phyloP scores from a whole-genome alignment of 2,329 filamentous ascomycete genomes.

The Sporothrix humicola region DNA sequence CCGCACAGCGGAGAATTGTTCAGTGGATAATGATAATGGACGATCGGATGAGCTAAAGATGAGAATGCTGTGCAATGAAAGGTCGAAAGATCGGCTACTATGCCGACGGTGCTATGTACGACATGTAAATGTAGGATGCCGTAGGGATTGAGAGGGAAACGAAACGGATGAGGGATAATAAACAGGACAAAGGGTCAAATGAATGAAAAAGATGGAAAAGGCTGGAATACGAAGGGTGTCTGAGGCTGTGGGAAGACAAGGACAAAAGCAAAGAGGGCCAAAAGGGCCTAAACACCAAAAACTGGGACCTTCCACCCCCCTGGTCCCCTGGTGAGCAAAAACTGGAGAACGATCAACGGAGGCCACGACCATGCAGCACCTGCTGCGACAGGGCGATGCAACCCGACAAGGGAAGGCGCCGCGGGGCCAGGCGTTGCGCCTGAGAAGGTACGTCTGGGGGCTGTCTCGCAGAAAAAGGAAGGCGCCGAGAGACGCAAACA shows the following conservation, averaged over 20 bases:
- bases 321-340: slow-evolving; percentile 20
- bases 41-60: not conserved
- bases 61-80: not conserved
- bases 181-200: slow-evolving; percentile 6
- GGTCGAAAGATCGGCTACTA: not conserved
- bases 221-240: slow-evolving; percentile 6
- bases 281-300: not conserved
- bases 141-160: not conserved
- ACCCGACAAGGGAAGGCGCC: slow-evolving; percentile 23
- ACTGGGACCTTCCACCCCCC: not conserved
- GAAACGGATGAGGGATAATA: slow-evolving; percentile 13
- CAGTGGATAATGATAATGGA: not conserved
- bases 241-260: not conserved
- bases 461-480: not conserved
- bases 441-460: slow-evolving; percentile 9
- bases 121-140: slow-evolving; percentile 18
- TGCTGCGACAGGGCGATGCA: slow-evolving; percentile 23
- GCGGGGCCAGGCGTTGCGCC: not conserved
- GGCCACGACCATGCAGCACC: slow-evolving; percentile 10
- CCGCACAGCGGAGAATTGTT: slow-evolving; percentile 3
- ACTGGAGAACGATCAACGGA: slow-evolving; percentile 28
- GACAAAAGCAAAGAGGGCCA: not conserved
- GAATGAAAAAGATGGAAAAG: not conserved
- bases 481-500: not conserved
- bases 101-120: not conserved